phyloP scores from a whole-genome alignment of 805 yeast genomes.

The Kazachstania africana region DNA sequence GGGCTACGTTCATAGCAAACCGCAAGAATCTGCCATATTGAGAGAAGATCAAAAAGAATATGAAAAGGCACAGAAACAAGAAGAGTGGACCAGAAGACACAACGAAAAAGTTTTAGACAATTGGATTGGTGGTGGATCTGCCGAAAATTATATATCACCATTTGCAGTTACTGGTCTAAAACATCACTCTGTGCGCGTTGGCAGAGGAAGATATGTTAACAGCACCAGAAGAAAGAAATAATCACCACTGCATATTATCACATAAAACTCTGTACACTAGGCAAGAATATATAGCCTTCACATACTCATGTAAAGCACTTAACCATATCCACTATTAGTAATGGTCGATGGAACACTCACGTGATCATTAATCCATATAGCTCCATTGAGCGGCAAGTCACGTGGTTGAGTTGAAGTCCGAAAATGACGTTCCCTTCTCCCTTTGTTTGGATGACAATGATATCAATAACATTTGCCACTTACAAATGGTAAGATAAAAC shows the following conservation, averaged over 20 bases:
- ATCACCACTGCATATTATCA: no score
- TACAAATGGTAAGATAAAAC: no score
- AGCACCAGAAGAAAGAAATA: slow-evolving; percentile 33
- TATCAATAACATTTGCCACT: no score
- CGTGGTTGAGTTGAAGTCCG: no score
- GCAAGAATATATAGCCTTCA: not conserved
- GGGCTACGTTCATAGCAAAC: slow-evolving; percentile 64
- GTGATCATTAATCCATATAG: no score
- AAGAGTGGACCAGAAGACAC: slow-evolving; percentile 75
- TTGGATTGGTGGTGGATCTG: slow-evolving; percentile 80
- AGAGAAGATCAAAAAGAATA: slow-evolving; percentile 95
- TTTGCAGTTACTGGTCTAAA: slow-evolving; percentile 56
- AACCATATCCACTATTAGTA: no score
- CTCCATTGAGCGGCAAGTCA: no score
- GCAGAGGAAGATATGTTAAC: slow-evolving; percentile 74
- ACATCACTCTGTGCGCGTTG: slow-evolving; percentile 64
- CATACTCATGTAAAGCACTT: no score
- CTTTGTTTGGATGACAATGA: no score
- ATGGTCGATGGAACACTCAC: no score
- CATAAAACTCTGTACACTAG: not conserved
- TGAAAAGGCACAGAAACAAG: slow-evolving; percentile 73
- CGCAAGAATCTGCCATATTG: slow-evolving; percentile 36
- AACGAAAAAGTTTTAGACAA: slow-evolving; percentile 77
- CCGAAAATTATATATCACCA: slow-evolving; percentile 83
- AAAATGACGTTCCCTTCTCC: no score